Percentiles rank a stretch among this genome's conserved stretches.
These are phyloP conservation scores for Mucor plumbeus DNA, from an alignment of 371 early-diverging fungal genomes.

Conservation along the genomic window DNA sequence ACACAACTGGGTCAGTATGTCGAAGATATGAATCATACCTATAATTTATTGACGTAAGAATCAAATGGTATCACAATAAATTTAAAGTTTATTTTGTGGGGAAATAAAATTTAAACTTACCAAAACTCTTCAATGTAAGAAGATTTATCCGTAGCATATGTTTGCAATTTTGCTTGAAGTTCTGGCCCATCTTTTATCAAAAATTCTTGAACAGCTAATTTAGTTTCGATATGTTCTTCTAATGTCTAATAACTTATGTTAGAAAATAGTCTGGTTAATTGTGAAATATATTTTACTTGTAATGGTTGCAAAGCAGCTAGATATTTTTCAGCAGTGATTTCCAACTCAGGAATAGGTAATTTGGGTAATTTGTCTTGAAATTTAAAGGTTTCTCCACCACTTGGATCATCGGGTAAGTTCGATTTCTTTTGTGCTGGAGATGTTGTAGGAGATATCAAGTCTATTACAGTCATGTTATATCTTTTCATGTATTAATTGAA, in stretches of 20 bases:
- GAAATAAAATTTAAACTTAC: slow-evolving; percentile 31
- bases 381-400: slow-evolving; percentile 45
- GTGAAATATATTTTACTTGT: slow-evolving; percentile 39
- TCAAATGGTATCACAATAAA: slow-evolving; percentile 2
- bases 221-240: slow-evolving; percentile 71
- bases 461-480: slow-evolving; percentile 2
- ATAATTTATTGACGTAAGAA: neutral
- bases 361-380: slow-evolving; percentile 70
- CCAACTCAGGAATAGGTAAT: slow-evolving; percentile 87
- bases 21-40: slow-evolving; percentile 61
- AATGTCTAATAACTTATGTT: slow-evolving; percentile 19
- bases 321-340: slow-evolving; percentile 78
- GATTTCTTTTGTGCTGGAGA: slow-evolving; percentile 7
- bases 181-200: slow-evolving; percentile 69
- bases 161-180: slow-evolving; percentile 78
- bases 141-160: slow-evolving; percentile 61
- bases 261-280: neutral
- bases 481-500: neutral
- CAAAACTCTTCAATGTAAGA: slow-evolving; percentile 65
- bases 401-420: neutral
- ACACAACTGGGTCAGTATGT: slow-evolving; percentile 51
- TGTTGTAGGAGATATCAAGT: slow-evolving; percentile 3
- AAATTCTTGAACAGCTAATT: slow-evolving; percentile 71
- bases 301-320: slow-evolving; percentile 76
- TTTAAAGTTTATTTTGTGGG: slow-evolving; percentile 18